A percentile compares a stretch with the other conserved stretches of the same genome.
Evolutionary conservation across 345 rosid genomes (phyloP).

Genomic region (Linum lewisii): DNA sequence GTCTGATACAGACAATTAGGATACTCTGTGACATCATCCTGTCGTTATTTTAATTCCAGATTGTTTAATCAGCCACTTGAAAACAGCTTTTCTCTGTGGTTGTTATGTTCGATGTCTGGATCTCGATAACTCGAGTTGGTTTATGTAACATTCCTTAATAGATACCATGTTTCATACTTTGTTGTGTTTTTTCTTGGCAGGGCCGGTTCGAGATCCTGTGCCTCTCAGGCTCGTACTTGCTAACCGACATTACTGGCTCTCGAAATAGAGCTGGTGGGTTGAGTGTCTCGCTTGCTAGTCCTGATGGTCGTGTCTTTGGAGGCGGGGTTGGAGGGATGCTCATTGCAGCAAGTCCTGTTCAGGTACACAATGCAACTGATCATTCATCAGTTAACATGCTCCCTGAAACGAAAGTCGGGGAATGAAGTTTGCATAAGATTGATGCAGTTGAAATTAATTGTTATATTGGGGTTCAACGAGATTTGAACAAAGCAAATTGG

Average conservation of each 20-base stretch:
- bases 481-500: too few relatives aligned
- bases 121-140: too few relatives aligned
- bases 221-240: constrained; percentile 64
- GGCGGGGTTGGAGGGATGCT: constrained; percentile 91
- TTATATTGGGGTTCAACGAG: too few relatives aligned
- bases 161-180: too few relatives aligned
- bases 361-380: constrained; percentile 32
- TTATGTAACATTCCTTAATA: too few relatives aligned
- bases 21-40: not conserved
- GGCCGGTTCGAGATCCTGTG: constrained; percentile 86
- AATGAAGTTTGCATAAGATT: not conserved
- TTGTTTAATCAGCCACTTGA: not conserved
- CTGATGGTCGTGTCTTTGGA: constrained; percentile 90
- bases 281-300: constrained; percentile 85
- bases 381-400: not conserved
- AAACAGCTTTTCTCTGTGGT: not conserved
- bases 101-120: too few relatives aligned
- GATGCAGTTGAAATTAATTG: too few relatives aligned
- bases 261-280: constrained; percentile 60
- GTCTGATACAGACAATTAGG: not conserved
- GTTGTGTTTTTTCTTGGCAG: constrained; percentile 23
- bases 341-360: constrained; percentile 83
- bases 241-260: constrained; percentile 35
- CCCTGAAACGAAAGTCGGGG: too few relatives aligned
- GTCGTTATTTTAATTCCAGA: not conserved